Base-by-base conservation (phyloP, 1,284 basidiomycete species). In the Melampsora americana region DNA sequence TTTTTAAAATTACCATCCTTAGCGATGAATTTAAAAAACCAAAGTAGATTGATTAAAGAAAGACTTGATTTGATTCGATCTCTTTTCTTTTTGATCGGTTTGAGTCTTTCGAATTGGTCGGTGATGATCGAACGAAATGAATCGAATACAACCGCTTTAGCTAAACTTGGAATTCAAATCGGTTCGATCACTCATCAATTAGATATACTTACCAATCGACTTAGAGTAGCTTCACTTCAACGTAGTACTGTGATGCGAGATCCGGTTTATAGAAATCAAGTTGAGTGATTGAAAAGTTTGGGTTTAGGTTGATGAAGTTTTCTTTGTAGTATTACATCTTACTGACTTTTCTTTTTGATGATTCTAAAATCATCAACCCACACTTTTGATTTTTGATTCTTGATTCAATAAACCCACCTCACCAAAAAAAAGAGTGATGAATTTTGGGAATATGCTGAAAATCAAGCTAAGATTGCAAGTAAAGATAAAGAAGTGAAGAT, bases 201-300 rank as follows among this genome's bases (percentile, higher is more conserved):
- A 16, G 72, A 75, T 42, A 56, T 32, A n/a, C 50, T 75, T 35
- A 56, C 67, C 59, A 75, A 67, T 62, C 28, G 72, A 28, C 56
- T 75, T 1, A 66, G 72, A 61, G 26, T 75, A 4, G 26, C 72
- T 18, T 64, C 72, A 4, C 65, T 75, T n/a, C 72, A 75, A 67
- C 46, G 72, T 26, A 75, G 48, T 68, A 23, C 72, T 0, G 18
- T 75, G 0, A 66, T 75, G 65, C 56, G 66, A 46, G 72, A 75
- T 61, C 32, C 32, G 11, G 28, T 39, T 18, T 67, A 46, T 68
- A 64, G 72, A 30, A 2, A 42, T 6, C 5, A 46, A 46, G 71
- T 73, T n/a, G n/a, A 71, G 18, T 4, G 20, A 42, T n/a, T 42
- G n/a, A 4, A 14, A 5, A 12, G 39, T 14, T 12, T 12, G 26